Base-by-base conservation (phyloP, 148 eudicot genomes). In the Bassia scoparia region DNA sequence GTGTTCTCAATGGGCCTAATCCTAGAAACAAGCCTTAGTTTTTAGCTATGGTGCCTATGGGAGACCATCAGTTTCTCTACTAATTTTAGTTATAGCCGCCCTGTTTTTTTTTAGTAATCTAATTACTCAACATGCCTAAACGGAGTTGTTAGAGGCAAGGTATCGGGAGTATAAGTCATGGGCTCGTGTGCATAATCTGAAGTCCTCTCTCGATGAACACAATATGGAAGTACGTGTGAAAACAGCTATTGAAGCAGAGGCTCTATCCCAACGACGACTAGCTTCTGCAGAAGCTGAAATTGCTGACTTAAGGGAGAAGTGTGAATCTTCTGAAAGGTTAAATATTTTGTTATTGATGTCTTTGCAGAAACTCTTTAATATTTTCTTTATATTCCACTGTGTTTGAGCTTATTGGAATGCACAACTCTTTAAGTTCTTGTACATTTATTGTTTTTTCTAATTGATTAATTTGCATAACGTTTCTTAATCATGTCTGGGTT, bases 211-310 rank as follows among this genome's bases (percentile, higher is more conserved):
- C 79, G 97, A 96, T 72, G 99, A 96, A 80, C 87, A 76, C 75
- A 89, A 85, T 66, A 78, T 96, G 84, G 99, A 90, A 87, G 69
- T 43, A 68, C 93, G 92, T 70, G 97, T 96, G 65, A 92, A 92
- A 83, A 50, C 83, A 59, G 90, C 97, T 69, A 88, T 96, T 79
- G 89, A 90, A 85, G 96, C 90, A 24, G 99, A 96, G 88, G 94
- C 99, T 54, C 74, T 63, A 58, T 83, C 97, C 69, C 99, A 96
- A 76, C 97, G 85, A 77, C 87, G 85, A 74, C 78, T 92, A 81
- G 99, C 96, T 74, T 88, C 92, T 31, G 83, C 97, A 65, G 99
- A 96, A 85, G 94, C 97, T 67, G 89, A 92, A 87, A 92, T 96
- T 79, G 92, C 92, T 33, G 85, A 89, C 64, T 75, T 88, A 58